Evolutionary conservation across 2,329 filamentous ascomycete species (phyloP), one percentile per base, ranked within the genome.

Genomic region (Diaporthe velutina): DNA sequence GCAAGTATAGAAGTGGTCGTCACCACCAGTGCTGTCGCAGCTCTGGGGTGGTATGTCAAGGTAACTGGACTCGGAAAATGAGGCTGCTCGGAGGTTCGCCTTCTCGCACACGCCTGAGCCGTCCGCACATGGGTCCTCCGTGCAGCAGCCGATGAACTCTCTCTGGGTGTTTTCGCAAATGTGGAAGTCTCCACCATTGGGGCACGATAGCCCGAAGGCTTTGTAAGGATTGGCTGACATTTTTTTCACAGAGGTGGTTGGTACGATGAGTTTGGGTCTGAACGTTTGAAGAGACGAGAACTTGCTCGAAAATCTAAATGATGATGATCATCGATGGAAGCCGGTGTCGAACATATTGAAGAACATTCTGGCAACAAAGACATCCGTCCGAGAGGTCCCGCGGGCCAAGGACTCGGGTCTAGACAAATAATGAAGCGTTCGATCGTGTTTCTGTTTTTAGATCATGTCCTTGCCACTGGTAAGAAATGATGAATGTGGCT

Each of bases 121-220:
- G 35, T 78, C 74, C 25, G 78, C 74, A 76, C 82, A 84, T 6
- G 84, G 84, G 71, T 86, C 77, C 40, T 78, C 77, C 40, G 79
- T 77, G 77, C 85, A 86, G 75, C 85, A 86, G 42, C 85, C 85
- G 55, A 86, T 71, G 75, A 85, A 86, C 25, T 80, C 81, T 3
- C 76, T 74, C 5, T 73, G 76, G 60, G 79, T 80, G 1, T 78
- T 77, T 8, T 72, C 64, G 74, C 84, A 85, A 72, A 85, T 77
- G 77, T 85, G 84, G 48, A 85, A 84, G 8, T 75, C 48, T 25
- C 82, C 81, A 5, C 78, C 78, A 1, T 73, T 66, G 0, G 80
- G 80, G 48, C 84, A 86, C 13, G 71, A 73, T 55, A 75, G 57
- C 45, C 75, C 73, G 70, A 78, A 68, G 17, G 48, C 33, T 54